Base-by-base conservation (phyloP, 2,329 filamentous ascomycete genomes). In the Plectosphaerella sp. region DNA sequence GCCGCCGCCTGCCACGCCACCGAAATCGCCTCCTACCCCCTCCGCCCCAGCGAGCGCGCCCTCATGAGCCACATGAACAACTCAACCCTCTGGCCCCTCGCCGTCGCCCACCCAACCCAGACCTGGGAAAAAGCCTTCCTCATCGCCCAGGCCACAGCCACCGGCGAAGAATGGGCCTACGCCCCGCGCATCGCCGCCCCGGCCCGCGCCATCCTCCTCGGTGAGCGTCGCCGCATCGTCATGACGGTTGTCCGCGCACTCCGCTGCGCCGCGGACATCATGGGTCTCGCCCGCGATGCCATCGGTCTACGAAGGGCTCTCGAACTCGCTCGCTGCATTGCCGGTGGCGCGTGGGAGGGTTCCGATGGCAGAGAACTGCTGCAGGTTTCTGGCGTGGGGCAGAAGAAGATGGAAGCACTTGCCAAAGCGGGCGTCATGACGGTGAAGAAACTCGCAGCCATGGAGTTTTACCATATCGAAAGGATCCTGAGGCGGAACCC, bases 351-450 rank as follows among this genome's bases (percentile, higher is more conserved):
- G 1, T 96, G 92, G 94, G 94, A 99, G 62, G 56, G 54, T 3
- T 12, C 18, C 3, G 84, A 88, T 35, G 82, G 89, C 1, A 76
- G 87, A 20, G 89, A 97, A 59, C 79, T 99, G 62, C 87, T 88
- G 54, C 93, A 97, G 65, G 78, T 99, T 2, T 83, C 89, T 1
- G 81, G 84, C 3, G 81, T 97, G 55, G 94, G 94, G 0, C 74
- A 83, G 5, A 89, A 86, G 1, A 80, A 82, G n/a, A 84, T 89
- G 57, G 80, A 87, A 37, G 94, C 88, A 64, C 77, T 97, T 43
- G 79, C 83, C 3, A 77, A 79, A 39, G 84, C 83, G n/a, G 84
- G 85, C 1, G 80, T 97, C 50, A 82, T 74, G 25, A 88, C 76
- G 5, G 83, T 97, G 6, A 80, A 87, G 42, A 79, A 82, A n/a